Evolutionary conservation across 805 yeast genomes (phyloP).

Genomic region (Kodamaea restingae): DNA sequence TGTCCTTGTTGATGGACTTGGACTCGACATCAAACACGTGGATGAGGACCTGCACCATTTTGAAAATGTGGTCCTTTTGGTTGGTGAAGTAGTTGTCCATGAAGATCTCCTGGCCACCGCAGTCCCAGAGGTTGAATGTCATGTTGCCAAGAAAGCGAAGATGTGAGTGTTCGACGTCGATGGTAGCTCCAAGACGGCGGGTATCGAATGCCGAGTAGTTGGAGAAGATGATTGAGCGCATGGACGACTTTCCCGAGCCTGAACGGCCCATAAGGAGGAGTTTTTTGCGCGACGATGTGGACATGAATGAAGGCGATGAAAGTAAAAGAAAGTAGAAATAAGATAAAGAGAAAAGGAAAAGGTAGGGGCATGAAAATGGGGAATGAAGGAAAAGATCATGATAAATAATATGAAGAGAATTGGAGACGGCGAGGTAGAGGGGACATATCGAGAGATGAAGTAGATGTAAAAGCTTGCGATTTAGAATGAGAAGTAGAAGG

Average conservation of each 20-base stretch:
- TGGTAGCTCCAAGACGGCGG: conserved; percentile 91
- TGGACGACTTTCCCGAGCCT: conserved; percentile 96
- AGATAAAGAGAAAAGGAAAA: neutral
- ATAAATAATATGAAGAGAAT: too few relatives aligned
- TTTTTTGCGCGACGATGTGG: conserved; percentile 36
- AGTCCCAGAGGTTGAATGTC: conserved; percentile 95
- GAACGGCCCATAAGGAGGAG: conserved; percentile 73
- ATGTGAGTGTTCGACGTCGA: conserved; percentile 97
- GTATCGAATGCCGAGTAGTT: conserved; percentile 97
- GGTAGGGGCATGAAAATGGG: too few relatives aligned
- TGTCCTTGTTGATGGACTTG: conserved; percentile 86
- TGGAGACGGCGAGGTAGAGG: too few relatives aligned
- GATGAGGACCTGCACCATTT: conserved; percentile 91
- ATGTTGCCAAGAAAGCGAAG: conserved; percentile 88
- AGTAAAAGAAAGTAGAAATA: neutral
- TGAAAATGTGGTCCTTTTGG: conserved; percentile 87
- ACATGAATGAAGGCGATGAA: conserved; percentile 19
- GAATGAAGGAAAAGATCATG: too few relatives aligned
- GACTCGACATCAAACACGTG: conserved; percentile 96
- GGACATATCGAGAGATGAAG: too few relatives aligned
- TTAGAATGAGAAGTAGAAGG: too few relatives aligned
- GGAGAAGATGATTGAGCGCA: conserved; percentile 93
- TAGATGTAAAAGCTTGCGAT: too few relatives aligned
- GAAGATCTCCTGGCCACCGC: conserved; percentile 96
- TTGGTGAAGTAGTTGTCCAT: conserved; percentile 91